These are phyloP conservation scores for Arthrobotrys megalospora DNA, from an alignment of 2,329 filamentous ascomycete genomes.

Conservation along the genomic window DNA sequence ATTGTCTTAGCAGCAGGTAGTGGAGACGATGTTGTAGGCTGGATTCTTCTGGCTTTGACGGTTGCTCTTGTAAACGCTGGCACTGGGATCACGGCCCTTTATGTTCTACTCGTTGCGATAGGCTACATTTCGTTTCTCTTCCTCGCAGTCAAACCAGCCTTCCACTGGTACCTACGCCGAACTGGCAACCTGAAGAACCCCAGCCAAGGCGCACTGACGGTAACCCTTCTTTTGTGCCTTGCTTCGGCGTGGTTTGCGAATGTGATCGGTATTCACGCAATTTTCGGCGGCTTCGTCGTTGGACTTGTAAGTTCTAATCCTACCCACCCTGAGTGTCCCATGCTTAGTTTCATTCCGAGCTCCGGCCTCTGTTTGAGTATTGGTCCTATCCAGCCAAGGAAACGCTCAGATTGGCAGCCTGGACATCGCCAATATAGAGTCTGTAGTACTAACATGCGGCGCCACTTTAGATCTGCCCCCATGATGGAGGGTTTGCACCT, in stretches of 20 bases:
- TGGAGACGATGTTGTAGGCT: constrained; percentile 90
- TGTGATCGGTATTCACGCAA: constrained; percentile 91
- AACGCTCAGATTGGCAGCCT: too few species aligned
- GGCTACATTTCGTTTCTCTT: constrained; percentile 83
- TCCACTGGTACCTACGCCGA: constrained; percentile 80
- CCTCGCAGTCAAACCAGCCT: constrained; percentile 80
- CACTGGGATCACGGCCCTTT: constrained; percentile 85
- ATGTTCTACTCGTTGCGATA: constrained; percentile 81
- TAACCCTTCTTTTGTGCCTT: constrained; percentile 85
- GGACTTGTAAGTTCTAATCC: constrained; percentile 68
- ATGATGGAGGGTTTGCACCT: constrained; percentile 85
- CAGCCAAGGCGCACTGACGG: constrained; percentile 83
- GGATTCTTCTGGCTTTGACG: constrained; percentile 92
- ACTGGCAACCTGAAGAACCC: constrained; percentile 83
- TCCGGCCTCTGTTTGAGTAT: neutral
- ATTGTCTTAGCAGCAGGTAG: constrained; percentile 92
- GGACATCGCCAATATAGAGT: neutral
- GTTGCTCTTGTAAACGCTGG: constrained; percentile 92
- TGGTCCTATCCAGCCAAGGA: too few species aligned
- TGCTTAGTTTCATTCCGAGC: neutral
- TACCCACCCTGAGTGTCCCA: neutral
- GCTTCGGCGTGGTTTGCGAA: constrained; percentile 88
- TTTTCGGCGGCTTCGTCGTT: constrained; percentile 91
- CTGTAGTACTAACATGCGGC: neutral
- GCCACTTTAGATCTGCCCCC: constrained; percentile 80